Evolutionary conservation across 192 early-diverging fungal genomes (phyloP).

Genomic region (Spizellomyces sp.): DNA sequence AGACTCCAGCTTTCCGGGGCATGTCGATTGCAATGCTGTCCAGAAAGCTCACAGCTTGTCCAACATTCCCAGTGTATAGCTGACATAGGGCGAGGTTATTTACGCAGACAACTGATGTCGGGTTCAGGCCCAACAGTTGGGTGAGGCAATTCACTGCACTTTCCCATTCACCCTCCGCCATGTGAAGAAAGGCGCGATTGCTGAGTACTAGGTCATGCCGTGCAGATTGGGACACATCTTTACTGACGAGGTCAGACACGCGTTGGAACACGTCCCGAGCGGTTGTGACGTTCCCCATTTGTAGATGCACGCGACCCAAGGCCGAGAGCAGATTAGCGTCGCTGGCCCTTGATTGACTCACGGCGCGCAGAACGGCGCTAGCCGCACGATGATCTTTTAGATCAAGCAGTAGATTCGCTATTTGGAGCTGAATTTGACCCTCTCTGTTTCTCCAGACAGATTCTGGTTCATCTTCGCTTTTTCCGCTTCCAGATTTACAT

Average conservation of each 20-base stretch:
- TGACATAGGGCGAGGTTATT: constrained; percentile 52
- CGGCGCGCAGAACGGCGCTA: constrained; percentile 15
- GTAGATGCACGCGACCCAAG: constrained; percentile 41
- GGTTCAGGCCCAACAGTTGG: constrained; percentile 30
- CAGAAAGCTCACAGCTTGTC: constrained; percentile 40
- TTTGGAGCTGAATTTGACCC: constrained; percentile 23
- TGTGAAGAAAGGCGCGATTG: constrained; percentile 34
- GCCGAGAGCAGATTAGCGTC: constrained; percentile 31
- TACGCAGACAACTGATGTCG: constrained; percentile 21
- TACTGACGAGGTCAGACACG: background rate
- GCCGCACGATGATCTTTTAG: constrained; percentile 35
- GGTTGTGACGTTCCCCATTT: constrained; percentile 35
- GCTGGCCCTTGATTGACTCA: background rate
- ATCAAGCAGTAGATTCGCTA: constrained; percentile 36
- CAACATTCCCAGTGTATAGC: constrained; percentile 49
- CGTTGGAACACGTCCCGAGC: constrained; percentile 16
- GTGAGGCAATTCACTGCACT: constrained; percentile 28
- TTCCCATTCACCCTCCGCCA: constrained; percentile 31
- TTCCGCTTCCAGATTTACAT: background rate
- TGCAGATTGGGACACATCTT: background rate
- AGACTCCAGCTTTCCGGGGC: constrained; percentile 27
- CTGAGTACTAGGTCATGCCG: constrained; percentile 14
- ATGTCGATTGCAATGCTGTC: constrained; percentile 39
- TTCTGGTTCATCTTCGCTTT: background rate
- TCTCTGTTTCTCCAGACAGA: constrained; percentile 1